Evolutionary conservation across 208 protist genomes (phyloP).

Genomic region (Vickermania ingenoplastis): DNA sequence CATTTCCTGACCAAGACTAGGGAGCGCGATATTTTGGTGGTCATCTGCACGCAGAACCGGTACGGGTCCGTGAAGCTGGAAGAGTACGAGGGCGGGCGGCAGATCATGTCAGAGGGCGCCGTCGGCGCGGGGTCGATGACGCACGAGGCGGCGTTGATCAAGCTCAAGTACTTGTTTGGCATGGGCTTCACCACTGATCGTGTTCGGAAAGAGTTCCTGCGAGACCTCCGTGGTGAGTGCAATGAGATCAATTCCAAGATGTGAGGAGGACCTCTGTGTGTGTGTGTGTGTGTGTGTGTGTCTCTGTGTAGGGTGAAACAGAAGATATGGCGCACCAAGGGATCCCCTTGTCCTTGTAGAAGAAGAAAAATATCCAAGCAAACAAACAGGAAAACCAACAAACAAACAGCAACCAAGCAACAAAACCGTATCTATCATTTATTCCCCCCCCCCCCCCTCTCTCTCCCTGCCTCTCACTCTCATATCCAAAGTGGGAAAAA

Average conservation of each 20-base stretch:
- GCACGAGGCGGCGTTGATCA: constrained; percentile 78
- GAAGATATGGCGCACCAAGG: too few relatives aligned
- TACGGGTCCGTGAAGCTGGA: constrained; percentile 50
- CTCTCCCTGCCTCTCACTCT: too few relatives aligned
- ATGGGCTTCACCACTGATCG: constrained; percentile 25
- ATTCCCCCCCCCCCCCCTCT: too few relatives aligned
- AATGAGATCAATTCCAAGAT: constrained; percentile 9
- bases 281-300: constrained; percentile 2
- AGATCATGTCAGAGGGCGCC: constrained; percentile 51
- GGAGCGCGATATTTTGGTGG: constrained; percentile 78
- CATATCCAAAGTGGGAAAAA: too few relatives aligned
- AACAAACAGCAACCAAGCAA: too few relatives aligned
- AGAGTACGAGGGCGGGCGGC: constrained; percentile 71
- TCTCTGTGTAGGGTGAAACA: neutral
- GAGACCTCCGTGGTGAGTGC: constrained; percentile 30
- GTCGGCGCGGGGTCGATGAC: constrained; percentile 89
- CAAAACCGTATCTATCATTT: too few relatives aligned
- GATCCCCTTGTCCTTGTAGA: too few relatives aligned
- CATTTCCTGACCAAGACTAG: constrained; percentile 42
- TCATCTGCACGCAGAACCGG: constrained; percentile 85
- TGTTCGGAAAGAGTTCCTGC: constrained; percentile 24
- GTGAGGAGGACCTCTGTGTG: constrained; percentile 2
- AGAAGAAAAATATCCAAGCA: too few relatives aligned
- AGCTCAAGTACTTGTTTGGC: constrained; percentile 85
- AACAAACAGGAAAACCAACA: too few relatives aligned